Percentiles rank a stretch among this genome's conserved stretches.
Conservation (phyloP, 768 basidiomycete species). For the Boletus rubescentipes region DNA sequence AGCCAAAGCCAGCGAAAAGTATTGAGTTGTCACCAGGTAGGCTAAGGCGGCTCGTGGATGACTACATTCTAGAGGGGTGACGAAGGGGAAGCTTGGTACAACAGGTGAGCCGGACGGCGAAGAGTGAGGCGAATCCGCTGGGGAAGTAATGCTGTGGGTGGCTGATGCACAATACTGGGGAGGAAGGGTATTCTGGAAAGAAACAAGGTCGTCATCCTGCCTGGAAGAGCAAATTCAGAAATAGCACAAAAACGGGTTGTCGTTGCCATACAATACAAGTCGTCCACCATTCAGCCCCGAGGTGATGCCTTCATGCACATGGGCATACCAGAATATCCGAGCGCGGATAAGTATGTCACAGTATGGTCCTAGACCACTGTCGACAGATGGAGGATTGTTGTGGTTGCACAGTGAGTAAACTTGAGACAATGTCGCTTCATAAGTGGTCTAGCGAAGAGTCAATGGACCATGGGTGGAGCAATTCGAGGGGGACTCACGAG, state of each 20-base stretch:
- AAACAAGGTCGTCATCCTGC: slow-evolving; percentile 70
- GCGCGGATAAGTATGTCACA: slow-evolving; percentile 65
- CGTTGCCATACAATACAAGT: slow-evolving; percentile 62
- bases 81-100: slow-evolving; percentile 25
- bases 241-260: background rate
- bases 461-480: background rate
- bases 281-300: slow-evolving; percentile 85
- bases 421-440: slow-evolving; percentile 82
- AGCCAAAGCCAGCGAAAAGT: slow-evolving; percentile 69
- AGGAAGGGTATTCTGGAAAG: slow-evolving; percentile 67
- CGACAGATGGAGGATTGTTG: slow-evolving; percentile 42
- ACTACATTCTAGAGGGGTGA: slow-evolving; percentile 21
- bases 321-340: slow-evolving; percentile 87
- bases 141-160: slow-evolving; percentile 31
- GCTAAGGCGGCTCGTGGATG: slow-evolving; percentile 39
- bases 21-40: slow-evolving; percentile 55
- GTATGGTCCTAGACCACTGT: slow-evolving; percentile 51
- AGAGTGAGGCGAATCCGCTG: slow-evolving; percentile 34
- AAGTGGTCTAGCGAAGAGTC: slow-evolving; percentile 51
- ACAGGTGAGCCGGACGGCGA: slow-evolving; percentile 28
- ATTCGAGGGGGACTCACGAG: slow-evolving; percentile 8
- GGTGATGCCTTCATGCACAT: slow-evolving; percentile 81
- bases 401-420: slow-evolving; percentile 71
- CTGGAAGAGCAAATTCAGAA: slow-evolving; percentile 37
- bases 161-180: slow-evolving; percentile 34